These are phyloP conservation scores for Ophiostoma australiae DNA, from an alignment of 2,329 filamentous ascomycete genomes.

Conservation along the genomic window DNA sequence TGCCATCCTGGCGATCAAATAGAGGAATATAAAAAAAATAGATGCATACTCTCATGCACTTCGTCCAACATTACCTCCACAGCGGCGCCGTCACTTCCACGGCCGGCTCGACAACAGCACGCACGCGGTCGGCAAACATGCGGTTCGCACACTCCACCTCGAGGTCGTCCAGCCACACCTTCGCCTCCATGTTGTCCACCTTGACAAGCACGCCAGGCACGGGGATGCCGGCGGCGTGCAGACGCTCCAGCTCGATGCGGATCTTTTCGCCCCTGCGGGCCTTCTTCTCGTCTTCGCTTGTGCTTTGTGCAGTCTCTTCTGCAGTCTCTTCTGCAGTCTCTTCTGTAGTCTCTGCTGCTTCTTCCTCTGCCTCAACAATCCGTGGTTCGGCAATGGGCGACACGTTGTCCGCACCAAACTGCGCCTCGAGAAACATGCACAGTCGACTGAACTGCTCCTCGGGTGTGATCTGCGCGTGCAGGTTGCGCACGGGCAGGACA, in stretches of 20 bases:
- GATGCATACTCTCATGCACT: not conserved
- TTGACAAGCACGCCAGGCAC: conserved; percentile 83
- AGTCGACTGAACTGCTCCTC: conserved; percentile 77
- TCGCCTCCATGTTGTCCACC: conserved; percentile 81
- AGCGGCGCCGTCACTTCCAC: conserved; percentile 81
- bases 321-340: conserved; percentile 38
- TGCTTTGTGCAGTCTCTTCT: conserved; percentile 40
- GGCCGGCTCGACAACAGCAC: conserved; percentile 82
- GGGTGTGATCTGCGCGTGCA: conserved; percentile 65
- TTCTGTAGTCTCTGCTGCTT: conserved; percentile 30
- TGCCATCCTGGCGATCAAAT: not conserved
- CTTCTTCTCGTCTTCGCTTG: conserved; percentile 23
- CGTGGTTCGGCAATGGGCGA: conserved; percentile 66
- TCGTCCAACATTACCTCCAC: conserved; percentile 37
- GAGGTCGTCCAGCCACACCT: conserved; percentile 85
- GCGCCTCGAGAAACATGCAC: conserved; percentile 93
- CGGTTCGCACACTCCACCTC: conserved; percentile 82
- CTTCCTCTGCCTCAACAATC: conserved; percentile 37
- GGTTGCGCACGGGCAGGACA: conserved; percentile 53
- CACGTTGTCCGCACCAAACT: conserved; percentile 83
- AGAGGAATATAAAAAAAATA: too few relatives aligned
- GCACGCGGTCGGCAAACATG: conserved; percentile 75
- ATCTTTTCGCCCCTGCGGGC: conserved; percentile 32
- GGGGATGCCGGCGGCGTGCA: conserved; percentile 80
- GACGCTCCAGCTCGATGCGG: conserved; percentile 65